Evolutionary conservation across 2,329 filamentous ascomycete genomes (phyloP), one percentile per base, ranked within the genome.

Genomic region (Ceratocystis alfenasii): DNA sequence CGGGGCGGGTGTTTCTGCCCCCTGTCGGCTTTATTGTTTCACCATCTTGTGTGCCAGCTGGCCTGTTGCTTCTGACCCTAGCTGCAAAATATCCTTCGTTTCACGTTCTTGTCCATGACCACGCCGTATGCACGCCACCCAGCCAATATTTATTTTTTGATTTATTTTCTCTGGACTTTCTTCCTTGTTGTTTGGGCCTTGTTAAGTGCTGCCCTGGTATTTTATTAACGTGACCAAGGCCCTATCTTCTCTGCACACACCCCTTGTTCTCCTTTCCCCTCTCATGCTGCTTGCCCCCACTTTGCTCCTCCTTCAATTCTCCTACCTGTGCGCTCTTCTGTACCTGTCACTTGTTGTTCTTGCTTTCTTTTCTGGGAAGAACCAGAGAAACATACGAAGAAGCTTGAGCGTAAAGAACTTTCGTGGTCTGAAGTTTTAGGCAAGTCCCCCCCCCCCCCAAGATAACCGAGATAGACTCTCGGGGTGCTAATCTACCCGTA

Each of bases 1-100:
- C 8, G 10, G 17, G 25, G 53, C 53, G 28, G 53, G 25, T 59
- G 53, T 59, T 59, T 59, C 53, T 59, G n/a, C 25, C n/a, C 53
- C 53, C 28, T 59, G 53, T 59, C 53, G 5, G 53, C 53, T 36
- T 36, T 59, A 30, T 59, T 59, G 53, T 59, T 59, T 59, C 53
- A 59, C 53, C 53, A 59, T 59, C 17, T 30, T 59, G 28, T 59
- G 28, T 59, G 28, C 53, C 28, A 59, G 28, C 28, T 59, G 53
- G 33, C 33, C 33, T 36, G 33, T 12, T 36, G 33, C 33, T 36
- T 36, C 53, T 59, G 28, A 17, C 17, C 28, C 53, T 59, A 25
- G 22, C 53, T 59, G 25, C 28, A 30, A n/a, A 33, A 30, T 59
- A 25, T 22, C 12, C 53, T n/a, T 25, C 53, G 53, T 59, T 59